phyloP scores from a whole-genome alignment of 169 alveolate genomes.

The Plasmodium inui region DNA sequence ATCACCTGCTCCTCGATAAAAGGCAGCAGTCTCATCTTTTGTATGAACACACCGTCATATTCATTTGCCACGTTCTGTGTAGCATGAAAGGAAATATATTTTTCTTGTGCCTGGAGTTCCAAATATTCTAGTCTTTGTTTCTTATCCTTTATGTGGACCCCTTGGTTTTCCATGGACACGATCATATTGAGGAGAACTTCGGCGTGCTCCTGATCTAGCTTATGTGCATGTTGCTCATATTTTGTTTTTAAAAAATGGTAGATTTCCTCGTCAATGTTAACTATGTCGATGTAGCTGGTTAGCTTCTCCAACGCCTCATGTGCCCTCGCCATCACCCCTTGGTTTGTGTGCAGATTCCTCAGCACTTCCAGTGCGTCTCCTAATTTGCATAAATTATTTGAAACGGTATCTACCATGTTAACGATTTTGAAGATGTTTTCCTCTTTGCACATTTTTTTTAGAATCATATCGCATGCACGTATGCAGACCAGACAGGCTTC shows the following conservation, averaged over 20 bases:
- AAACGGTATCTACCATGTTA: conserved; percentile 81
- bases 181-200: conserved; percentile 83
- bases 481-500: conserved; percentile 28
- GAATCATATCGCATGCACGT: conserved; percentile 37
- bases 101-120: conserved; percentile 65
- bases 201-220: conserved; percentile 76
- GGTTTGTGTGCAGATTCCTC: conserved; percentile 81
- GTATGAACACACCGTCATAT: conserved; percentile 47
- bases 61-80: conserved; percentile 28
- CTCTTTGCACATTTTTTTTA: conserved; percentile 47
- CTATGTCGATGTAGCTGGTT: conserved; percentile 76
- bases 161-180: conserved; percentile 85
- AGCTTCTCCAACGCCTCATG: conserved; percentile 79
- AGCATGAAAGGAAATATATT: conserved; percentile 40
- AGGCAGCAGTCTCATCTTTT: conserved; percentile 30
- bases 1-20: conserved; percentile 55
- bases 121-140: conserved; percentile 54
- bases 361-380: conserved; percentile 85
- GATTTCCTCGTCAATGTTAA: conserved; percentile 79
- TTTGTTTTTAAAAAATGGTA: conserved; percentile 77
- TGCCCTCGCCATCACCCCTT: conserved; percentile 79
- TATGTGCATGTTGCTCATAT: conserved; percentile 62
- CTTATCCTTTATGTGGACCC: conserved; percentile 79
- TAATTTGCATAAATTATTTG: conserved; percentile 81
- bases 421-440: conserved; percentile 57